These are phyloP conservation scores for Tolypocladium ophioglossoides DNA, from an alignment of 2,329 filamentous ascomycete species.

Conservation along the genomic window DNA sequence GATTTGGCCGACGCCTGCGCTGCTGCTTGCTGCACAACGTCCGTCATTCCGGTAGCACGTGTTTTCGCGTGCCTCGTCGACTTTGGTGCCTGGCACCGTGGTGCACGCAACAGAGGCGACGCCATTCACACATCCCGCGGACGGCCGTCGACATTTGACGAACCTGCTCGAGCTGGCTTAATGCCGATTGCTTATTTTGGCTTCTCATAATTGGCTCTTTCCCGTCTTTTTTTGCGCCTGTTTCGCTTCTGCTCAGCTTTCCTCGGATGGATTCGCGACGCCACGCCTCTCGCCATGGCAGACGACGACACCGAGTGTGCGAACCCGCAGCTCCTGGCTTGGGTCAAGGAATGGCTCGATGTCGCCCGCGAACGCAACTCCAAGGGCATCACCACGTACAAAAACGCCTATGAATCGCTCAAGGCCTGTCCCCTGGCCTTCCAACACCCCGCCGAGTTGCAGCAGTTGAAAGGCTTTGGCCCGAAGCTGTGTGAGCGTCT, in stretches of 20 bases:
- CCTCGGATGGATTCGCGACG: not conserved
- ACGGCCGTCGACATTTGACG: not conserved
- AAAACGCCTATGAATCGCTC: slow-evolving; percentile 65
- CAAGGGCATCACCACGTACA: slow-evolving; percentile 63
- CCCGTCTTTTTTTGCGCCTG: not conserved
- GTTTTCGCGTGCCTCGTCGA: not conserved
- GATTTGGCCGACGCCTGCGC: not conserved
- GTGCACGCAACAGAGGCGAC: not conserved
- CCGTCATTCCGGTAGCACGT: not conserved
- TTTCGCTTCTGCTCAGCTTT: not conserved
- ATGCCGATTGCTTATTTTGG: not conserved
- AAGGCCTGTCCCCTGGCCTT: slow-evolving; percentile 63
- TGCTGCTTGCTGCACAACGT: not conserved
- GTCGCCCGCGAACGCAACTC: slow-evolving; percentile 56
- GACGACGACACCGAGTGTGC: slow-evolving; percentile 35
- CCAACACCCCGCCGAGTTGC: slow-evolving; percentile 61
- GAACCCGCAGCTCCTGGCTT: slow-evolving; percentile 61
- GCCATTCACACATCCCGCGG: not conserved
- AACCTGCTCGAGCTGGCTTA: not conserved
- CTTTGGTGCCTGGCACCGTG: not conserved
- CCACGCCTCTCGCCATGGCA: not conserved
- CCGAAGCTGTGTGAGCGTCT: slow-evolving; percentile 60
- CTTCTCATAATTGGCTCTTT: not conserved
- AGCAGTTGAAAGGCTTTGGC: slow-evolving; percentile 64
- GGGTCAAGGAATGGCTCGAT: slow-evolving; percentile 72